Conservation (phyloP, 228 moss, liverwort and hornwort genomes). For the Sphagnum fallax region DNA sequence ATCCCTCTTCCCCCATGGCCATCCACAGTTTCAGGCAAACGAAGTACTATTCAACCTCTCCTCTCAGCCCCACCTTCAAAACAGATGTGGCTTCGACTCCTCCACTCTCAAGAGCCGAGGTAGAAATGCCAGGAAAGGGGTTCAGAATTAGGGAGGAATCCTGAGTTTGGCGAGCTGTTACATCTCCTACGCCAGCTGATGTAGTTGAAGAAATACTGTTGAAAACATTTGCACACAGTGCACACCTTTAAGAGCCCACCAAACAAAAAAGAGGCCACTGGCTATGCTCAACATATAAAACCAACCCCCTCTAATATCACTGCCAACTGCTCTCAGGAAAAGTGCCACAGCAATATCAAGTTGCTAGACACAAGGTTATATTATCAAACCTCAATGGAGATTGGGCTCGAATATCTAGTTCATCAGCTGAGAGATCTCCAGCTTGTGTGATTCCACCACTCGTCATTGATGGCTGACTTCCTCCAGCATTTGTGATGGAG, state of each 20-base stretch:
- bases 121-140: slow-evolving; percentile 42
- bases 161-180: slow-evolving; percentile 50
- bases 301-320: too few species aligned
- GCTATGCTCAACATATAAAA: not conserved
- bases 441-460: slow-evolving; percentile 29
- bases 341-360: too few species aligned
- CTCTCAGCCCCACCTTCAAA: slow-evolving; percentile 43
- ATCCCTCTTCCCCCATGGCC: too few species aligned
- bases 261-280: not conserved
- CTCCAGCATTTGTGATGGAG: slow-evolving; percentile 30
- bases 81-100: slow-evolving; percentile 39
- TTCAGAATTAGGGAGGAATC: slow-evolving; percentile 44
- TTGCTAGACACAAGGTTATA: too few species aligned
- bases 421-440: slow-evolving; percentile 48
- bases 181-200: slow-evolving; percentile 56
- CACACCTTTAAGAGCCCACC: not conserved
- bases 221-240: slow-evolving; percentile 11
- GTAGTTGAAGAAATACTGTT: slow-evolving; percentile 71
- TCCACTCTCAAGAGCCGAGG: slow-evolving; percentile 50
- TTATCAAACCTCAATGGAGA: slow-evolving; percentile 57
- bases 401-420: slow-evolving; percentile 62
- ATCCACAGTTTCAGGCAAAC: too few species aligned
- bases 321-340: too few species aligned
- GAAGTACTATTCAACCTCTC: too few species aligned
- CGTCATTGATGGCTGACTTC: slow-evolving; percentile 16